A percentile compares a stretch with the other conserved stretches of the same genome.
phyloP scores from a whole-genome alignment of 2,329 filamentous ascomycete species.

The Neurospora crassa region DNA sequence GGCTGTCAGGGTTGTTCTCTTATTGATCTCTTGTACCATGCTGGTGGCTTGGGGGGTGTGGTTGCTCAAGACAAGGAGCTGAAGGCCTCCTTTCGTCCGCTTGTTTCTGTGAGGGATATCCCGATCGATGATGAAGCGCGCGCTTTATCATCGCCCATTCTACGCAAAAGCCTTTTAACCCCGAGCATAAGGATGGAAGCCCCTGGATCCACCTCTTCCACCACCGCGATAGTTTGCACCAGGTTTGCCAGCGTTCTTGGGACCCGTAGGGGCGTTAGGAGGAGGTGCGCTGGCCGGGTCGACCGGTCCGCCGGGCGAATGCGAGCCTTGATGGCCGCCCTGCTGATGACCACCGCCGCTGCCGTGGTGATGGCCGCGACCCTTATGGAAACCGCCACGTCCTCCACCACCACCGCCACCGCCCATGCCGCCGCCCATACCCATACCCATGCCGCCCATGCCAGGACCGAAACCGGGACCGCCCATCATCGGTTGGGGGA shows the following conservation, averaged over 20 bases:
- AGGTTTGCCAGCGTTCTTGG: conserved; percentile 87
- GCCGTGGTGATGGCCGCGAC: conserved; percentile 22
- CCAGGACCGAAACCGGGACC: conserved; percentile 39
- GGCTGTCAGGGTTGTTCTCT: neutral
- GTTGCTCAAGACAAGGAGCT: neutral
- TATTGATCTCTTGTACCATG: neutral
- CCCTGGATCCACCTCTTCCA: conserved; percentile 63
- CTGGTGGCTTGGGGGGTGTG: neutral
- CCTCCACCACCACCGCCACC: conserved; percentile 25
- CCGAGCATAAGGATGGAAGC: conserved; percentile 66
- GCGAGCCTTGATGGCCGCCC: conserved; percentile 14
- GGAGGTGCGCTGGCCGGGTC: conserved; percentile 54
- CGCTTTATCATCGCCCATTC: neutral
- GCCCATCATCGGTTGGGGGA: conserved; percentile 66
- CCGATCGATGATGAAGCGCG: neutral
- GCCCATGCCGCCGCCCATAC: conserved; percentile 27
- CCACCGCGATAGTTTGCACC: conserved; percentile 92
- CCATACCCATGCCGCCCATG: conserved; percentile 31
- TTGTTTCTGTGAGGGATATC: neutral
- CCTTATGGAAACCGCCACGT: conserved; percentile 31
- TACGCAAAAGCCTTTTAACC: conserved; percentile 10
- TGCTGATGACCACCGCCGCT: conserved; percentile 20
- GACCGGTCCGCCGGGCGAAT: conserved; percentile 26
- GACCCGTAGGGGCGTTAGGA: conserved; percentile 83
- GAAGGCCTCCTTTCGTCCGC: neutral